Conservation (phyloP, 2,329 filamentous ascomycete genomes). For the Penicillium glabrum region DNA sequence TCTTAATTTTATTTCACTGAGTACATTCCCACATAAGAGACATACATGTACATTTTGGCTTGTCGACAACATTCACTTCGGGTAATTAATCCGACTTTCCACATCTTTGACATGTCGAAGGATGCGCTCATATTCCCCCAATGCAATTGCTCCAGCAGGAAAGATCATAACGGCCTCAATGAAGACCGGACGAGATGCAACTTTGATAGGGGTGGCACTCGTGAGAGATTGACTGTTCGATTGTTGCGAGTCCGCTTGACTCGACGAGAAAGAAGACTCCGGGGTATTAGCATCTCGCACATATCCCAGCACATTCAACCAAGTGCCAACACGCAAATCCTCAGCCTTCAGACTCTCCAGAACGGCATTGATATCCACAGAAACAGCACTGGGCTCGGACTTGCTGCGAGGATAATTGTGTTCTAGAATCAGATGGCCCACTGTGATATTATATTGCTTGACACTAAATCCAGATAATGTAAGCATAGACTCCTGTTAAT, state of each 20-base stretch:
- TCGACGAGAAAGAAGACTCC: constrained; percentile 15
- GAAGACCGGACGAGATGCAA: constrained; percentile 35
- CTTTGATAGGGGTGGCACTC: not conserved
- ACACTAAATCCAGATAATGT: constrained; percentile 48
- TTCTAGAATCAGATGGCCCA: constrained; percentile 65
- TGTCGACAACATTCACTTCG: not conserved
- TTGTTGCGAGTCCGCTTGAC: constrained; percentile 5
- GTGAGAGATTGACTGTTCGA: not conserved
- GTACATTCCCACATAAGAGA: not conserved
- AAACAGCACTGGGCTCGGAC: constrained; percentile 48
- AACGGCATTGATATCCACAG: constrained; percentile 71
- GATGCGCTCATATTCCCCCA: constrained; percentile 69
- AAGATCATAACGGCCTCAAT: constrained; percentile 79
- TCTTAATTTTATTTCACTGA: not conserved
- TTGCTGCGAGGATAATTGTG: constrained; percentile 58
- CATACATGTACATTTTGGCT: not conserved
- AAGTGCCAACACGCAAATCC: constrained; percentile 71
- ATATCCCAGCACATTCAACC: constrained; percentile 88
- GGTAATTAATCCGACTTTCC: constrained; percentile 27
- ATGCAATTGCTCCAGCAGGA: constrained; percentile 69
- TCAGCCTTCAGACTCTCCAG: constrained; percentile 64
- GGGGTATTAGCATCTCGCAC: constrained; percentile 45
- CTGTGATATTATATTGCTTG: constrained; percentile 55
- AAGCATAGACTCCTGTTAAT: constrained; percentile 15
- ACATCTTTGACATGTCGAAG: constrained; percentile 44